These are phyloP conservation scores for Alternaria rosae DNA, from an alignment of 2,329 filamentous ascomycete genomes.

Conservation along the genomic window DNA sequence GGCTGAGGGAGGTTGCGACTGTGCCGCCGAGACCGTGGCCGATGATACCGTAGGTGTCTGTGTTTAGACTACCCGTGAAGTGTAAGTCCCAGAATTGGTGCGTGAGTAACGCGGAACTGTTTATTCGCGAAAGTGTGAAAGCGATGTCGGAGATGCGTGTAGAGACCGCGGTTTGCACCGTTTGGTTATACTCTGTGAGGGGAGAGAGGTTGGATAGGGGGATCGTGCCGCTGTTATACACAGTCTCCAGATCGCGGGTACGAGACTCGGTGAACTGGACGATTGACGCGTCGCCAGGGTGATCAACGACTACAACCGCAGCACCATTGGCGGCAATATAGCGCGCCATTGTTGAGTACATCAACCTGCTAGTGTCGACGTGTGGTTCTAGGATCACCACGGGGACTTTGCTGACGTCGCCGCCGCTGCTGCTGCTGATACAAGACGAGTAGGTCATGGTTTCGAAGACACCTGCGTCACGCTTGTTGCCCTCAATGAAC, in stretches of 20 bases:
- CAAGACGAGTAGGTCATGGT: constrained; percentile 27
- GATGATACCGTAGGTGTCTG: constrained; percentile 17
- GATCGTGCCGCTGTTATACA: constrained; percentile 34
- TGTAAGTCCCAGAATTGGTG: constrained; percentile 19
- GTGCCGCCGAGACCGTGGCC: constrained; percentile 43
- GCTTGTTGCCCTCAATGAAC: constrained; percentile 32
- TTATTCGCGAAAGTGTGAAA: constrained; percentile 25
- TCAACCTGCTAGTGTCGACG: constrained; percentile 52
- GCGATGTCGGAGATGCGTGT: constrained; percentile 28
- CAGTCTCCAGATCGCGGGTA: constrained; percentile 3
- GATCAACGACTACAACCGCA: constrained; percentile 59
- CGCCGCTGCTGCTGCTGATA: constrained; percentile 11
- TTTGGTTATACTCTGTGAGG: constrained; percentile 25
- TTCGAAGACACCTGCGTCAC: constrained; percentile 28
- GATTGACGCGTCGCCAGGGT: constrained; percentile 56
- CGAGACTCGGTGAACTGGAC: constrained; percentile 52
- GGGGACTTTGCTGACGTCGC: constrained; percentile 16
- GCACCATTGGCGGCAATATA: constrained; percentile 58
- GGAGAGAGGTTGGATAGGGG: constrained; percentile 23
- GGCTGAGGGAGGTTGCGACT: constrained; percentile 26
- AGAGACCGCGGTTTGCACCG: constrained; percentile 16
- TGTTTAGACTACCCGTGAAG: constrained; percentile 20
- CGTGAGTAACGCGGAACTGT: neutral
- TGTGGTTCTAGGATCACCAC: constrained; percentile 57
- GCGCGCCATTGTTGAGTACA: constrained; percentile 56